Evolutionary conservation across 164 flowering plant genomes (phyloP).

Genomic region (Vitis vinifera): DNA sequence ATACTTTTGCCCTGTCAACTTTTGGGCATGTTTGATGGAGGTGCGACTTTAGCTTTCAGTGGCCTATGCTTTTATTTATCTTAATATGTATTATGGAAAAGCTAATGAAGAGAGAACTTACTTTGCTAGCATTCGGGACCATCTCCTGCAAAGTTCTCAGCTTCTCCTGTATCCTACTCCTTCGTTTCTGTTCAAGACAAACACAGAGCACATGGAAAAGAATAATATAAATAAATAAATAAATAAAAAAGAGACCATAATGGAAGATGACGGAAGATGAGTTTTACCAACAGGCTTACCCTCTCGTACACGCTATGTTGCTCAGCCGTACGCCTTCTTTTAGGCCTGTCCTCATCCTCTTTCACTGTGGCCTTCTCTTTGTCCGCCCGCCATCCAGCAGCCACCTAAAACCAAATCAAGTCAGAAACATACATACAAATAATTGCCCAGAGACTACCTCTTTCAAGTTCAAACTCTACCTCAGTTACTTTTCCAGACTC

Average conservation of each 20-base stretch:
- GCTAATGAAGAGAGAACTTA: no score
- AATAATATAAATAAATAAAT: no score
- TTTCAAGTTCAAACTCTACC: background rate
- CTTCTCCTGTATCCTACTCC: slow-evolving; percentile 22
- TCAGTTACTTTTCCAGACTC: background rate
- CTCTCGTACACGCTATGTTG: background rate
- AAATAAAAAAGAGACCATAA: no score
- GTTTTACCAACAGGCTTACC: background rate
- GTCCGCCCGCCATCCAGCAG: background rate
- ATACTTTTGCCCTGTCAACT: no score
- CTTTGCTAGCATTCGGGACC: slow-evolving; percentile 16
- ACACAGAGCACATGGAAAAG: no score
- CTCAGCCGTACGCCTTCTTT: background rate
- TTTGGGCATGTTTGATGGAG: no score
- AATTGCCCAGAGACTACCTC: background rate
- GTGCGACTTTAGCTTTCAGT: no score
- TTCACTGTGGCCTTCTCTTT: background rate
- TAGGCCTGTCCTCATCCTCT: background rate
- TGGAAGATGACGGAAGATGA: background rate
- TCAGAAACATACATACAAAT: background rate
- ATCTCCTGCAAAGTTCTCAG: slow-evolving; percentile 19
- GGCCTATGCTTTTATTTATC: no score
- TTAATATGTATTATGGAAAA: no score
- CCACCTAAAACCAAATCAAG: background rate
- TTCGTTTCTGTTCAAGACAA: slow-evolving; percentile 9